Conservation (phyloP, 2,329 filamentous ascomycete genomes). For the Cadophora sp. region DNA sequence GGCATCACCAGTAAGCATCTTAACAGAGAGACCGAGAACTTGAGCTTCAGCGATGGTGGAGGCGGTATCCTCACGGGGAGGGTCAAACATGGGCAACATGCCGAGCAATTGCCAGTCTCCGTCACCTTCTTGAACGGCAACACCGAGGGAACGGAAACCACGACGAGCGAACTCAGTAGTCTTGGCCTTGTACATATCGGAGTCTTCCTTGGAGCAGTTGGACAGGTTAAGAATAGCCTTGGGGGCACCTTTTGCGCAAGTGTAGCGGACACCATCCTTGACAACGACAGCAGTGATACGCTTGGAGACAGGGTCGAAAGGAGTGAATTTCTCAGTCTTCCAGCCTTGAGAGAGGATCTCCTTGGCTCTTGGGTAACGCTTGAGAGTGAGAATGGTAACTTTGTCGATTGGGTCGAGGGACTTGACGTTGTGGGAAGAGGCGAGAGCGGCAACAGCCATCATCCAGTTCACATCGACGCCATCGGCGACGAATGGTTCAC, state of each 20-base stretch:
- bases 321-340: conserved; percentile 79
- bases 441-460: conserved; percentile 81
- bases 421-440: conserved; percentile 80
- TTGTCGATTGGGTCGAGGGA: conserved; percentile 82
- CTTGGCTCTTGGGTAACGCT: conserved; percentile 78
- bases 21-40: conserved; percentile 77
- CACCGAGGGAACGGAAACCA: conserved; percentile 82
- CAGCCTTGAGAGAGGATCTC: conserved; percentile 78
- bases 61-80: conserved; percentile 78
- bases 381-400: conserved; percentile 77
- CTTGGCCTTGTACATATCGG: conserved; percentile 73
- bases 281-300: conserved; percentile 75
- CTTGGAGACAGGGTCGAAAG: conserved; percentile 82
- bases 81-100: conserved; percentile 82
- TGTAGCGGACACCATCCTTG: conserved; percentile 73
- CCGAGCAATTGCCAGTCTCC: conserved; percentile 74
- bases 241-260: conserved; percentile 79
- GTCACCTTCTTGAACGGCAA: conserved; percentile 79
- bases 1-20: conserved; percentile 84
- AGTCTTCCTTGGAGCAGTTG: conserved; percentile 69
- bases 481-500: conserved; percentile 78
- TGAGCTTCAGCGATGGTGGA: conserved; percentile 80
- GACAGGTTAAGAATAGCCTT: conserved; percentile 76
- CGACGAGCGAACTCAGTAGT: conserved; percentile 77
- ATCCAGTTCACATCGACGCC: conserved; percentile 84